phyloP scores from a whole-genome alignment of 768 basidiomycete genomes.

The Tulasnella sp. region DNA sequence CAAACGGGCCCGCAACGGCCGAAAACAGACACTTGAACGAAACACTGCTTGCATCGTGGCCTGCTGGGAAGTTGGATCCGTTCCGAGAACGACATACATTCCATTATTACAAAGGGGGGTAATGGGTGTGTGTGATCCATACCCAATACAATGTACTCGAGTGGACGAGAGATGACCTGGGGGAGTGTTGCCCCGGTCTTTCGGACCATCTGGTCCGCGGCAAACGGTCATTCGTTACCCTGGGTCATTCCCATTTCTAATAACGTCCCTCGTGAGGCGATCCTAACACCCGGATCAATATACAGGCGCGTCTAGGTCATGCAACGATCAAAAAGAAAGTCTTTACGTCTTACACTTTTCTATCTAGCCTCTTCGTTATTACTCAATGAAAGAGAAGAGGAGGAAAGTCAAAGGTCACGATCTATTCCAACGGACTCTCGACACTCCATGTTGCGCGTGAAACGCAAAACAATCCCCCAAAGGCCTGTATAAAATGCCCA shows the following conservation, averaged over 20 bases:
- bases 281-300: neutral
- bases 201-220: constrained; percentile 4
- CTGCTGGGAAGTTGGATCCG: neutral
- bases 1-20: neutral
- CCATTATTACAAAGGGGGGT: neutral
- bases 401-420: neutral
- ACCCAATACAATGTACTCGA: neutral
- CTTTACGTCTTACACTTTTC: neutral
- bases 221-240: constrained; percentile 1
- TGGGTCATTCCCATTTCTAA: neutral
- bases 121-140: neutral
- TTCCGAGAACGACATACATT: neutral
- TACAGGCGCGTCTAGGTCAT: neutral
- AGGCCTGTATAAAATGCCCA: neutral
- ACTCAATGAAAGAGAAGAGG: neutral
- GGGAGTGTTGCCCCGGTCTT: neutral
- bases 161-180: neutral
- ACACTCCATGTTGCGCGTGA: neutral
- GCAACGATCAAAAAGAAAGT: neutral
- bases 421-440: neutral
- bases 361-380: neutral
- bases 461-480: neutral
- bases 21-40: neutral
- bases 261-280: neutral
- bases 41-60: neutral